Conservation (phyloP, 208 protist genomes). For the Wallacemonas sp. region DNA sequence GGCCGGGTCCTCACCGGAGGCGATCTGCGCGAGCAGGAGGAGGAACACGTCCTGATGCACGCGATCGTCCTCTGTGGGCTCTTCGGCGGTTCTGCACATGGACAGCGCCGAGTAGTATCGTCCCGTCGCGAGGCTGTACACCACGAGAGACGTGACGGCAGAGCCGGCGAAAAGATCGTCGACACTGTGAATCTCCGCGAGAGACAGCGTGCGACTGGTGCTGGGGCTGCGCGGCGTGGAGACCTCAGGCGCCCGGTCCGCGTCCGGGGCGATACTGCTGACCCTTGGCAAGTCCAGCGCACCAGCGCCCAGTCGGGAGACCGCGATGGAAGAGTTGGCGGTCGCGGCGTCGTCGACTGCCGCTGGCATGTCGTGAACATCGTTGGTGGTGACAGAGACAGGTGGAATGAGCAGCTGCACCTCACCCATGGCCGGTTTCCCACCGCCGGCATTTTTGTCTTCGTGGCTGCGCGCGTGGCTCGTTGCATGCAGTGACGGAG, state of each 20-base stretch:
- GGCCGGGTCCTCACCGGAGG: not conserved
- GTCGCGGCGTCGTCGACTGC: too few relatives aligned
- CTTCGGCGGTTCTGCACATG: not conserved
- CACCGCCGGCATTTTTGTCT: not conserved
- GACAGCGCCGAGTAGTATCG: slow-evolving; percentile 28
- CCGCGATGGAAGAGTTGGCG: too few relatives aligned
- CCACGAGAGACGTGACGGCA: slow-evolving; percentile 16
- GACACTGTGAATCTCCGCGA: slow-evolving; percentile 9
- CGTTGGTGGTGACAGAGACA: not conserved
- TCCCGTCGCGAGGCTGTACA: slow-evolving; percentile 22
- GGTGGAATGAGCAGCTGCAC: not conserved
- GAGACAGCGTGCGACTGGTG: not conserved
- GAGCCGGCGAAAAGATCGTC: slow-evolving; percentile 18
- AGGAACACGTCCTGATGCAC: not conserved
- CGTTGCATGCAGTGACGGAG: not conserved
- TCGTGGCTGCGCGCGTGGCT: not conserved
- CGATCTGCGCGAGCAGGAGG: not conserved
- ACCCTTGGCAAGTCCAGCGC: too few relatives aligned
- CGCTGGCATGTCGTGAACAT: too few relatives aligned
- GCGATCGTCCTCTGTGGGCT: not conserved
- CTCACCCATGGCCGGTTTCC: too few relatives aligned
- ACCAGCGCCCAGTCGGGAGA: too few relatives aligned
- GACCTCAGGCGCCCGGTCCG: too few relatives aligned
- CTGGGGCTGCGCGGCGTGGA: not conserved
- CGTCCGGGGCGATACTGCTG: too few relatives aligned